These are phyloP conservation scores for Epichloe typhina DNA, from an alignment of 2,329 filamentous ascomycete genomes.

Conservation along the genomic window DNA sequence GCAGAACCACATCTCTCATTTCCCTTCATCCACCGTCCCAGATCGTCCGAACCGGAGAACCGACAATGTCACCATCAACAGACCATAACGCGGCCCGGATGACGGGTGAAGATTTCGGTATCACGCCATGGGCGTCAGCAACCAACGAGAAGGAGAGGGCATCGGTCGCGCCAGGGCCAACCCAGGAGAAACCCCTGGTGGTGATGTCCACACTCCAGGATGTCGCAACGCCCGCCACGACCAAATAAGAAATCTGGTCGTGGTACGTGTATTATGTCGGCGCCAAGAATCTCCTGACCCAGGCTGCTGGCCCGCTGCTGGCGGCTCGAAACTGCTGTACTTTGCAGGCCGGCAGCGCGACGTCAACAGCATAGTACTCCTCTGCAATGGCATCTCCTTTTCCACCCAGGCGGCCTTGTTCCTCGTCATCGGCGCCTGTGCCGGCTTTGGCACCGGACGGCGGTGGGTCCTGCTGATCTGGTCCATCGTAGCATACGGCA, in stretches of 20 bases:
- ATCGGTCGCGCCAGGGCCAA: not conserved
- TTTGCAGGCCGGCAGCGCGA: conserved; percentile 45
- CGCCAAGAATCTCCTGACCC: conserved; percentile 50
- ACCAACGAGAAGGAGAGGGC: not conserved
- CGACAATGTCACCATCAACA: not conserved
- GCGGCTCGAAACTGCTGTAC: conserved; percentile 33
- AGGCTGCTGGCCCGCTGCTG: conserved; percentile 40
- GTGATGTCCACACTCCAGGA: conserved; percentile 2
- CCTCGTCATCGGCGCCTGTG: conserved; percentile 36
- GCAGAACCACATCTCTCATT: not conserved
- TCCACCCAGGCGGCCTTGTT: conserved; percentile 49
- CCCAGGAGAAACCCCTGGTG: not conserved
- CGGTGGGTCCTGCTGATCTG: conserved; percentile 49
- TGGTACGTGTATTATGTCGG: conserved; percentile 46
- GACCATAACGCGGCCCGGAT: not conserved
- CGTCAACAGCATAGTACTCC: conserved; percentile 52
- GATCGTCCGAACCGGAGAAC: not conserved
- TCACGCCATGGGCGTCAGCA: not conserved
- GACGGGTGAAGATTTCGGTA: not conserved
- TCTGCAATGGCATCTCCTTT: conserved; percentile 55
- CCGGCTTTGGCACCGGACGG: conserved; percentile 52
- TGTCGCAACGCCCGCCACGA: conserved; percentile 2
- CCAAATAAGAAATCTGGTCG: conserved; percentile 15
- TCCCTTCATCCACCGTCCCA: not conserved
- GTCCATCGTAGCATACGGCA: conserved; percentile 46